Evolutionary conservation across 805 yeast genomes (phyloP).

Genomic region (Nakazawaea populi): DNA sequence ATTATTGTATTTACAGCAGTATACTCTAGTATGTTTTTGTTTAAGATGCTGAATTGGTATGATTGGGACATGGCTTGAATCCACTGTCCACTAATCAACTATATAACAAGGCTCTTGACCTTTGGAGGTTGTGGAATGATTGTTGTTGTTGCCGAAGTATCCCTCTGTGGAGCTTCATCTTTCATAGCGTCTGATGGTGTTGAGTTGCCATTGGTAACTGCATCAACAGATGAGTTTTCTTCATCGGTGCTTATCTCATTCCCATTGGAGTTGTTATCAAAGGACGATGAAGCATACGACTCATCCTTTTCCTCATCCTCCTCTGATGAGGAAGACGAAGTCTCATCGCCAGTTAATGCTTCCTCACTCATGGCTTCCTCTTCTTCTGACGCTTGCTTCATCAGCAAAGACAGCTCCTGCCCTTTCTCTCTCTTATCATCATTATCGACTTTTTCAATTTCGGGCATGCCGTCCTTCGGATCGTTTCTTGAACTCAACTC

Average conservation of each 20-base stretch:
- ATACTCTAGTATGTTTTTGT: too few relatives aligned
- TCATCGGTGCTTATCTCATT: too few relatives aligned
- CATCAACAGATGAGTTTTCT: too few relatives aligned
- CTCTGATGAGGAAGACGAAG: too few relatives aligned
- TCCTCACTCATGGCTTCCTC: background rate
- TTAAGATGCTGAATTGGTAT: too few relatives aligned
- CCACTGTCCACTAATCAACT: background rate
- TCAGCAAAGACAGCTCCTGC: background rate
- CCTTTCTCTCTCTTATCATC: slow-evolving; percentile 20
- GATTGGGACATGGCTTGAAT: too few relatives aligned
- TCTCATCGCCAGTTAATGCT: background rate
- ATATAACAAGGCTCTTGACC: background rate
- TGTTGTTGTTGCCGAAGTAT: background rate
- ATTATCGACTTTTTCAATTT: slow-evolving; percentile 22
- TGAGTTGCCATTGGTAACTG: too few relatives aligned
- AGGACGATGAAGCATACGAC: background rate
- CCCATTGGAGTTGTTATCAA: too few relatives aligned
- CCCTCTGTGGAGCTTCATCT: background rate
- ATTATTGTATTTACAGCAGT: too few relatives aligned
- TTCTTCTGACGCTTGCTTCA: background rate
- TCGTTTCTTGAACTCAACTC: slow-evolving; percentile 43
- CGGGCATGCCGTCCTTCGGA: slow-evolving; percentile 50
- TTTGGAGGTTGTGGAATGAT: background rate
- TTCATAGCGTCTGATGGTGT: background rate
- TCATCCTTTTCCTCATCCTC: background rate